Conservation (phyloP, 2,329 filamentous ascomycete genomes). For the Ophiostoma sp. region DNA sequence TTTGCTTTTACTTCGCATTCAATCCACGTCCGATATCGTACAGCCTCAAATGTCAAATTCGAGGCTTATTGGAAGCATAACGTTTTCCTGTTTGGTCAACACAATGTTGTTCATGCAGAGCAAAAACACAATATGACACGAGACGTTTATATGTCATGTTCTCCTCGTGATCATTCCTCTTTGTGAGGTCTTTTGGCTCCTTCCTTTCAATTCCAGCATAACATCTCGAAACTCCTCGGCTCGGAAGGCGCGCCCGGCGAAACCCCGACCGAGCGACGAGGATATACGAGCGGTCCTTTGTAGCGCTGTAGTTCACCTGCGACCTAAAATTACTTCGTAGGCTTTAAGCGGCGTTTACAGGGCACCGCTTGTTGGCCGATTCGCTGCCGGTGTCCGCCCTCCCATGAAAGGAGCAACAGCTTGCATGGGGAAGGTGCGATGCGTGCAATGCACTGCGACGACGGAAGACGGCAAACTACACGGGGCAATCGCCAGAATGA, state of each 20-base stretch:
- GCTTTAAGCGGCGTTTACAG: neutral
- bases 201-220: neutral
- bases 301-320: neutral
- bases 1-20: no score
- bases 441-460: neutral
- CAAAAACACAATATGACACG: neutral
- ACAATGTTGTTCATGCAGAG: neutral
- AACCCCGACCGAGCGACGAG: slow-evolving; percentile 3
- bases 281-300: neutral
- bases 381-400: slow-evolving; percentile 5
- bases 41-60: neutral
- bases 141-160: neutral
- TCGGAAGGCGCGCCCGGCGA: slow-evolving; percentile 10
- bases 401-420: no score
- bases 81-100: neutral
- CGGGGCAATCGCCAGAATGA: neutral
- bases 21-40: neutral
- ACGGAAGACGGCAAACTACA: neutral
- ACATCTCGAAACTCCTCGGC: slow-evolving; percentile 17
- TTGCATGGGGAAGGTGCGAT: neutral
- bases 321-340: neutral
- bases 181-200: neutral
- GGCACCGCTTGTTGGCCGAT: slow-evolving; percentile 4
- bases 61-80: neutral
- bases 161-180: neutral